Base-by-base conservation (phyloP, 495 filamentous ascomycete genomes). In the Glonium stellatum region DNA sequence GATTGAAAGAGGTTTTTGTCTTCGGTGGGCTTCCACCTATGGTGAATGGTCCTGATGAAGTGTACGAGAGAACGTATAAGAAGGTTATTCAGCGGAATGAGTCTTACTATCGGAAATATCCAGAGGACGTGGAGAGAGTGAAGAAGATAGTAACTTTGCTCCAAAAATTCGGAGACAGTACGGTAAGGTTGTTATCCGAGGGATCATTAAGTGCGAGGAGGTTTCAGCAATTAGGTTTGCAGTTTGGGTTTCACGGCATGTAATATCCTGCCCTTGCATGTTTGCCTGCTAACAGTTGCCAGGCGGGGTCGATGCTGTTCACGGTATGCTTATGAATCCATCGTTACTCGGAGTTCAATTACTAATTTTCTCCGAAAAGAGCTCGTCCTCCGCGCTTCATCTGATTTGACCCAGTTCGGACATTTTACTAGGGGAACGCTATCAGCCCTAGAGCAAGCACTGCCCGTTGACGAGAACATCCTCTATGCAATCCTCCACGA, bases 401-500 rank as follows among this genome's bases (percentile, higher is more conserved):
- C 77, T 37, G 91, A 97, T 58, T 77, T 97, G 22, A 77, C 84
- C 10, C 76, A 83, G 18, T 88, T 92, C 52, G 84, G 83, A 47
- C 81, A 80, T 57, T 75, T 97, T 52, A 92, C 88, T 0, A 76
- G 81, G n/a, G 82, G 81, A 0, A 86, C 88, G 0, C 76, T 95
- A 1, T 73, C 79, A 13, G 73, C 76, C 0, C 77, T 97, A 50
- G 90, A 95, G 66, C 62, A 74, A 5, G 76, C 78, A 34, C 78
- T 83, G 9, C 75, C 78, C 1, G 89, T 89, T 66, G 90, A 97
- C 64, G 80, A 80, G 13, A 80, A 83, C 57, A 79, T 91, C 39
- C 82, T 97, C 58, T 97, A 97, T 69, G 85, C 90, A 21, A 73
- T 96, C 31, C 73, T 95, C 0, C 92, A 97, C 60, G 93, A 97